Percentiles rank a stretch among this genome's conserved stretches.
Conservation (phyloP, 805 yeast genomes). For the Wickerhamiella bombiphila region DNA sequence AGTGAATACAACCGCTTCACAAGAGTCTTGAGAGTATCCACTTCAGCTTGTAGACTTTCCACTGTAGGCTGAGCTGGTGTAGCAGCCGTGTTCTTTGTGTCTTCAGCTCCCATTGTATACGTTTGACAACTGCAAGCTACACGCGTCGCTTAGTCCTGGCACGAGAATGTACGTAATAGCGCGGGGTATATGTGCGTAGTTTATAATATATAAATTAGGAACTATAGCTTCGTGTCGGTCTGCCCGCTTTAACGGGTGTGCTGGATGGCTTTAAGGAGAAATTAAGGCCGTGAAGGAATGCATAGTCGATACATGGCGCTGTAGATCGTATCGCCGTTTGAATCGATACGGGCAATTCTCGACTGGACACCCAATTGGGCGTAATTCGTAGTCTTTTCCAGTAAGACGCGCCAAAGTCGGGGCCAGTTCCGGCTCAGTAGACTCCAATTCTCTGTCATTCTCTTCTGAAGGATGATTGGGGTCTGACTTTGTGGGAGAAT, state of each 20-base stretch:
- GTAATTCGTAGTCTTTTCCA: slow-evolving; percentile 24
- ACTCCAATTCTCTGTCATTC: slow-evolving; percentile 3
- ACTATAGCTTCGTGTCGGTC: too few species aligned
- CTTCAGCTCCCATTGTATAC: too few species aligned
- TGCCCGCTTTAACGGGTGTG: too few species aligned
- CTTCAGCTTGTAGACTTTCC: slow-evolving; percentile 12
- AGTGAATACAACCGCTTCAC: slow-evolving; percentile 52
- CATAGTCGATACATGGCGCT: slow-evolving; percentile 22
- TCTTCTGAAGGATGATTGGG: not conserved
- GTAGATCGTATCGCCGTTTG: slow-evolving; percentile 26
- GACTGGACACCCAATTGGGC: slow-evolving; percentile 22
- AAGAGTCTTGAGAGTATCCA: slow-evolving; percentile 26
- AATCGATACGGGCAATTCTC: slow-evolving; percentile 24
- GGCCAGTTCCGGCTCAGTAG: slow-evolving; percentile 6
- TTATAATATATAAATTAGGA: too few species aligned
- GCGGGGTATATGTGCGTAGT: too few species aligned
- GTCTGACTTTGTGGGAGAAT: not conserved
- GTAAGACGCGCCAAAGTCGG: slow-evolving; percentile 22
- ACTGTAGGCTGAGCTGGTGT: too few species aligned
- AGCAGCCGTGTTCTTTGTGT: too few species aligned
- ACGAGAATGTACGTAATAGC: too few species aligned
- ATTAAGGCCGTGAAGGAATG: too few species aligned
- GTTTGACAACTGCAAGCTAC: too few species aligned
- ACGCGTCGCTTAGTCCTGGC: too few species aligned
- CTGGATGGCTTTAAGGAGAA: too few species aligned